Evolutionary conservation across 495 filamentous ascomycete genomes (phyloP).

Genomic region (Aspergillus ostianus): DNA sequence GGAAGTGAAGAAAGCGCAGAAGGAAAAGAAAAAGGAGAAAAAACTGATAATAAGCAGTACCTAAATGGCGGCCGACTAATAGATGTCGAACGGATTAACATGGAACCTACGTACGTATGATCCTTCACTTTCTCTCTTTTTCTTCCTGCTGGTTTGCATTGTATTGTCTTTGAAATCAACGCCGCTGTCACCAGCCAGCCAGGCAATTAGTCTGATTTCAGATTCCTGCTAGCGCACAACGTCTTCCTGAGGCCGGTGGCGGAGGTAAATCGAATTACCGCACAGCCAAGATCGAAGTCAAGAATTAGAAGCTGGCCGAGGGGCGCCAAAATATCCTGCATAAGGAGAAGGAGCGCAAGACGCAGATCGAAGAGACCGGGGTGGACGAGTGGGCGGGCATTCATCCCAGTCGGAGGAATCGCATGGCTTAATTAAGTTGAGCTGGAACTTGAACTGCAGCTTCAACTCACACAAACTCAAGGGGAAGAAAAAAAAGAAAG

Average conservation of each 20-base stretch:
- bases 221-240: too few species aligned
- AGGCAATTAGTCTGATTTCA: too few species aligned
- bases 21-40: slow-evolving; percentile 16
- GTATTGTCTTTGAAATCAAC: too few species aligned
- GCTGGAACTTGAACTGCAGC: background rate
- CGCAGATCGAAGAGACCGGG: slow-evolving; percentile 25
- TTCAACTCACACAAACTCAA: too few species aligned
- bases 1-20: slow-evolving; percentile 20
- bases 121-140: background rate
- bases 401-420: slow-evolving; percentile 59
- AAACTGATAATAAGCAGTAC: too few species aligned
- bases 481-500: background rate
- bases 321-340: slow-evolving; percentile 63
- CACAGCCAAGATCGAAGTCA: slow-evolving; percentile 71
- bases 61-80: too few species aligned
- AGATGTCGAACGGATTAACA: slow-evolving; percentile 81
- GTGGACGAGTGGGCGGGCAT: slow-evolving; percentile 44
- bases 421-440: slow-evolving; percentile 47
- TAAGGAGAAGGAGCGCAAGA: slow-evolving; percentile 46
- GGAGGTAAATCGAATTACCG: slow-evolving; percentile 74
- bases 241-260: slow-evolving; percentile 58
- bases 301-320: slow-evolving; percentile 86
- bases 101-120: slow-evolving; percentile 87
- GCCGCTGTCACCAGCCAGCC: too few species aligned
- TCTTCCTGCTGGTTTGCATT: background rate